Base-by-base conservation (phyloP, 768 basidiomycete genomes). In the Lentinula edodes region DNA sequence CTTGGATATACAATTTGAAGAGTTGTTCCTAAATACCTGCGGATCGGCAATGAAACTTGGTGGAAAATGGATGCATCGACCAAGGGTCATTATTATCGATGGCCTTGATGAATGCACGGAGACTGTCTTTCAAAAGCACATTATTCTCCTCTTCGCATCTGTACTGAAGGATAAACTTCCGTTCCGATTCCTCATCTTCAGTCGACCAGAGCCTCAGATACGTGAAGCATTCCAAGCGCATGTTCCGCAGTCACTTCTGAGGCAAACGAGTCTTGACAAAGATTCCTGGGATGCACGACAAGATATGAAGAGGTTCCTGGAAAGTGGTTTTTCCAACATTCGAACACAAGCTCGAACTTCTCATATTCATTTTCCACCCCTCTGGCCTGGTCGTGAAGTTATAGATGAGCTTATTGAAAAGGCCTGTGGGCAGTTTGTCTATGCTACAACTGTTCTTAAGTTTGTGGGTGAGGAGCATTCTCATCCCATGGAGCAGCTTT, bases 101-200 rank as follows among this genome's bases (percentile, higher is more conserved):
- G 71, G 67, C 5, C 61, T 74, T 9, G 72, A 74, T 52, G 71
- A 74, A 62, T 73, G 70, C 54, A 16, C 61, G 9, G 62, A 63
- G 5, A 18, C 56, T 20, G 51, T 60, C 5, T 32, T 58, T 9
- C 67, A 68, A 38, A n/a, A 43, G 38, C 35, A 38, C 4, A 43
- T 56, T 38, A 39, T 56, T 23, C 9, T 38, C 34, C 36, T 43
- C 38, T 28, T 56, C 20, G 38, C 41, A 39, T 39, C 38, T 18
- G 13, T 20, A 10, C 38, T 41, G 20, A 32, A 39, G 36, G 54
- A 56, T 54, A 51, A 58, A 10, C 15, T 71, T 35, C 70, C 69
- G 6, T 58, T 69, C 18, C 52, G 66, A 12, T 67, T 70, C 52
- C 58, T 70, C 10, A 58, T 72, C 15, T 62, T 67, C n/a, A 74